Percentiles rank a stretch among this genome's conserved stretches.
Conservation (phyloP, 2,329 filamentous ascomycete species). For the Niveomyces coronatus region DNA sequence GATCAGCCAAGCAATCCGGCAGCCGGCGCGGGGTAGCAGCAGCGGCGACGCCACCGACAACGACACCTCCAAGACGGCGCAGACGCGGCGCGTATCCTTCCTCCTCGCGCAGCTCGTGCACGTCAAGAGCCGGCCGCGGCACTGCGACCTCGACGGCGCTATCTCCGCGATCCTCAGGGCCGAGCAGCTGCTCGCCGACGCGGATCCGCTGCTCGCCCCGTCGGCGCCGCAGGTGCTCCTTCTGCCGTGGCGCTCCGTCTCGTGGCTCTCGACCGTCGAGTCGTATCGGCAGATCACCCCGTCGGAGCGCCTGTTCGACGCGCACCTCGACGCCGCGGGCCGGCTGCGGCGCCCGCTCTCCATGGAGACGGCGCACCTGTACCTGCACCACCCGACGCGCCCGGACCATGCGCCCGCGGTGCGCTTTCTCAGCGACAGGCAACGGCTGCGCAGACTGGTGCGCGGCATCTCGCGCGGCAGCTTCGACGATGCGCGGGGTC, state of each 20-base stretch:
- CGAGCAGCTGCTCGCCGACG: slow-evolving; percentile 30
- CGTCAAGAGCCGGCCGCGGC: slow-evolving; percentile 27
- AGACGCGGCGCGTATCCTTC: slow-evolving; percentile 13
- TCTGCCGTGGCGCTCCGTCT: slow-evolving; percentile 36
- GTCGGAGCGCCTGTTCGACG: slow-evolving; percentile 39
- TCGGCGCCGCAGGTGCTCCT: slow-evolving; percentile 30
- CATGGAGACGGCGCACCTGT: slow-evolving; percentile 42
- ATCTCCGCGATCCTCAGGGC: slow-evolving; percentile 39
- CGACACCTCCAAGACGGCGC: slow-evolving; percentile 17
- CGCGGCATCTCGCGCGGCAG: slow-evolving; percentile 1
- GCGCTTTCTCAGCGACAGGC: slow-evolving; percentile 29
- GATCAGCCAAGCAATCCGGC: slow-evolving; percentile 31
- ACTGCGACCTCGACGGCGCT: slow-evolving; percentile 37
- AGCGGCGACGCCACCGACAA: slow-evolving; percentile 12
- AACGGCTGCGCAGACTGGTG: slow-evolving; percentile 20
- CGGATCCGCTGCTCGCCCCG: slow-evolving; percentile 24
- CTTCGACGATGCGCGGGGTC: slow-evolving; percentile 14
- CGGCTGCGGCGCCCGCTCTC: slow-evolving; percentile 25
- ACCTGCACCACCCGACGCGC: slow-evolving; percentile 42
- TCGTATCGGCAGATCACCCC: slow-evolving; percentile 35
- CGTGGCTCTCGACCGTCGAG: slow-evolving; percentile 42
- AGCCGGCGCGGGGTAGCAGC: slow-evolving; percentile 17
- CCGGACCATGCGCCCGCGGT: slow-evolving; percentile 39
- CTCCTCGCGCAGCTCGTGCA: slow-evolving; percentile 33
- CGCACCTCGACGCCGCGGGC: slow-evolving; percentile 38